phyloP scores from a whole-genome alignment of 768 basidiomycete species.

The Imleria badia region DNA sequence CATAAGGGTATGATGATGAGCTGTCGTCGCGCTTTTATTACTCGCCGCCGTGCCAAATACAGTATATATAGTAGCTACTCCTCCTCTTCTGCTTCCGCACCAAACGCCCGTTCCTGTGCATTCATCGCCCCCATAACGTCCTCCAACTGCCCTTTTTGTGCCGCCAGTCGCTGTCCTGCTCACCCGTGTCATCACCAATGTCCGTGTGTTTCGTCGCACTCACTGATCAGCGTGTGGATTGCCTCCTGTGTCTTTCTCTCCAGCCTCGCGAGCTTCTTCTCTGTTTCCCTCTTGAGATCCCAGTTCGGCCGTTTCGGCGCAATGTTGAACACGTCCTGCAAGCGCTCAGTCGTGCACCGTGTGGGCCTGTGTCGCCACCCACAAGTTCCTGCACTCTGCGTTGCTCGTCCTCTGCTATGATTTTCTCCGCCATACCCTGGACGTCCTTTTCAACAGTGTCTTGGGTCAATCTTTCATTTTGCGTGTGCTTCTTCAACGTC shows the following conservation, averaged over 20 bases:
- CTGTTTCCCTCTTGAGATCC: conserved; percentile 93
- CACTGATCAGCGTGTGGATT: conserved; percentile 90
- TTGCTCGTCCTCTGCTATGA: conserved; percentile 85
- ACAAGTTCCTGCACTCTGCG: conserved; percentile 87
- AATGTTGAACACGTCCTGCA: conserved; percentile 92
- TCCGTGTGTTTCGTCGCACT: conserved; percentile 32
- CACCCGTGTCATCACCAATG: conserved; percentile 5
- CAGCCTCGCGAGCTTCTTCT: conserved; percentile 85
- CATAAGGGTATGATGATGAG: background rate
- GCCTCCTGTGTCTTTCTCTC: conserved; percentile 91
- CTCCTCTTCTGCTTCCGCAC: conserved; percentile 41
- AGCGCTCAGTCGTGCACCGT: conserved; percentile 15
- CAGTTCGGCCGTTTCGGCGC: conserved; percentile 96
- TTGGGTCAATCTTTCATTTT: conserved; percentile 55
- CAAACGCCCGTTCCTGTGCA: conserved; percentile 62
- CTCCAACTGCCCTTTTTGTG: conserved; percentile 76
- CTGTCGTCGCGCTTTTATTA: conserved; percentile 15
- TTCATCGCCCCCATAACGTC: conserved; percentile 84
- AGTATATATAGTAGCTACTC: background rate
- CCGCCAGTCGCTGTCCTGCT: conserved; percentile 73
- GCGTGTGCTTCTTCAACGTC: conserved; percentile 65
- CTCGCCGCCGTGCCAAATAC: conserved; percentile 18
- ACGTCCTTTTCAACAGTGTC: conserved; percentile 91
- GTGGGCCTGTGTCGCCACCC: conserved; percentile 29
- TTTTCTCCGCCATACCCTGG: conserved; percentile 77